Evolutionary conservation across 2,329 filamentous ascomycete species (phyloP).

Genomic region (Claviceps africana): DNA sequence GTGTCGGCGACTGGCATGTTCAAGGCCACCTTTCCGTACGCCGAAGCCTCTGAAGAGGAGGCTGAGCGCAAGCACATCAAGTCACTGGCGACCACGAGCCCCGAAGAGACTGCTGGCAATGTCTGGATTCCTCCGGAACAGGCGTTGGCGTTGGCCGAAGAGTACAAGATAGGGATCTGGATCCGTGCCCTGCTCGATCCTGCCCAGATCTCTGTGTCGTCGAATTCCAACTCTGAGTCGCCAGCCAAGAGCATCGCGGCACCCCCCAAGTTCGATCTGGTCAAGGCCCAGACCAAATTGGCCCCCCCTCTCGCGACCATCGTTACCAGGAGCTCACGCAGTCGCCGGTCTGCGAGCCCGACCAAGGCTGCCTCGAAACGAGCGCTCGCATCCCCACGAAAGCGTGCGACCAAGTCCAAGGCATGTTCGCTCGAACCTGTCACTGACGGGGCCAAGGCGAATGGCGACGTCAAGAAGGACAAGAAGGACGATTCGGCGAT

Average conservation of each 20-base stretch:
- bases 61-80: constrained; percentile 75
- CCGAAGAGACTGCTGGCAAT: constrained; percentile 89
- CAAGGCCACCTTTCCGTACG: constrained; percentile 76
- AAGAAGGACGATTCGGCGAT: constrained; percentile 23
- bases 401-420: constrained; percentile 34
- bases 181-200: constrained; percentile 84
- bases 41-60: constrained; percentile 57
- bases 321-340: constrained; percentile 31
- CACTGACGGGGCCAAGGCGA: constrained; percentile 14
- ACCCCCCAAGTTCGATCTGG: constrained; percentile 64
- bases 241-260: constrained; percentile 64
- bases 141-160: constrained; percentile 70
- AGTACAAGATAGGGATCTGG: constrained; percentile 79
- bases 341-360: constrained; percentile 44
- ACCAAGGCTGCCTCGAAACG: constrained; percentile 36
- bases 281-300: constrained; percentile 28
- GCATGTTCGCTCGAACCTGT: constrained; percentile 22
- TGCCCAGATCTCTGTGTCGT: constrained; percentile 52
- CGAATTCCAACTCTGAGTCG: constrained; percentile 46
- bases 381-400: constrained; percentile 37
- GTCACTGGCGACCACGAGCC: constrained; percentile 62
- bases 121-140: constrained; percentile 80
- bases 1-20: constrained; percentile 85
- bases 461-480: constrained; percentile 17
- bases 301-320: constrained; percentile 35